Base-by-base conservation (phyloP, 2,329 filamentous ascomycete genomes). In the Teratosphaeria viscida region DNA sequence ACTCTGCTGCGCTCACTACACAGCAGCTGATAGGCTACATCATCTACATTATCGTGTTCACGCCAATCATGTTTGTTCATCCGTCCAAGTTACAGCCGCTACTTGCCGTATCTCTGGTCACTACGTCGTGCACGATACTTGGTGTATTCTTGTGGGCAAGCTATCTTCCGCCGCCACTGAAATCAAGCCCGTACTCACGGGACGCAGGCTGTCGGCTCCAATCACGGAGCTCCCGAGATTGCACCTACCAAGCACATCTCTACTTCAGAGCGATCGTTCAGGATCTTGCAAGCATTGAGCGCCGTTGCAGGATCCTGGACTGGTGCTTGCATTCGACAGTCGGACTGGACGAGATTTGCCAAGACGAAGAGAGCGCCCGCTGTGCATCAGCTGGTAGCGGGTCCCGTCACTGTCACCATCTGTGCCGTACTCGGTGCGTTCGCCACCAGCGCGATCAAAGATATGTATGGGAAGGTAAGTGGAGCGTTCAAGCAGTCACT, bases 331-430 rank as follows among this genome's bases (percentile, higher is more conserved):
- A 60, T 60, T 23, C 32, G 61, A 7, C 57, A 59, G 56, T 59
- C 59, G 12, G 61, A 61, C 54, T 63, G 61, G 61, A 63, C 61
- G 12, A 56, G 61, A 2, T 63, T 55, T 27, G 61, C 59, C 29
- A 59, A 61, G 52, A 59, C 59, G 11, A 43, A 49, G 19, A 47
- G 57, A 16, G 53, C 61, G 10, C 57, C 61, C 3, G 59, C 56
- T 3, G 34, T 63, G 2, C 37, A 59, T n/a, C 57, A 61, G 52
- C 59, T 61, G 5, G n/a, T 83, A 49, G 26, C 37, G 12, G 37
- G 37, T 43, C 37, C 37, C 12, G 37, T 55, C 16, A 58, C 57
- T 11, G 57, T 58, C 14, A 58, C 52, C 12, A 37, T 58, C 52
- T 54, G 57, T 32, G 57, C 57, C 52, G 37, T 43, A 14, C 52